Evolutionary conservation across 306 rosid genomes (phyloP).

Genomic region (Cicer bijugum): DNA sequence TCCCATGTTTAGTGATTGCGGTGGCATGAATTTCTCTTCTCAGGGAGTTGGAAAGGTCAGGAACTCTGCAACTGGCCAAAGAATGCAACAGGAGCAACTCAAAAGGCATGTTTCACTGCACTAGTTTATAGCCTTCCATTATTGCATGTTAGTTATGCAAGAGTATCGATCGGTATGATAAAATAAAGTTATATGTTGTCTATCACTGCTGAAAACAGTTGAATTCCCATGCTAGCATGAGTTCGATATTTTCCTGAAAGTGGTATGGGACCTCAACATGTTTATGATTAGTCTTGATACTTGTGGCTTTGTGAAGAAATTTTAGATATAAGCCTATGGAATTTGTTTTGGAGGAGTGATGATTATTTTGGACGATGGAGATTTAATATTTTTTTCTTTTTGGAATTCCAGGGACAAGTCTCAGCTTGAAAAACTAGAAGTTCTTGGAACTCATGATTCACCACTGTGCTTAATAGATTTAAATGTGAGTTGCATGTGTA

Average conservation of each 20-base stretch:
- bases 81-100: conserved; percentile 59
- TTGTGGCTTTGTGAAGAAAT: conserved; percentile 1
- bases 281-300: conserved; percentile 29
- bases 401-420: conserved; percentile 71
- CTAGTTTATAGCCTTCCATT: conserved; percentile 30
- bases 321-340: conserved; percentile 29
- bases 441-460: conserved; percentile 71
- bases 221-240: conserved; percentile 15
- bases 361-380: conserved; percentile 16
- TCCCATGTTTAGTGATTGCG: conserved; percentile 53
- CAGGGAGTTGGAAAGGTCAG: conserved; percentile 53
- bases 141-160: conserved; percentile 24
- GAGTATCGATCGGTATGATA: conserved; percentile 5
- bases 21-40: conserved; percentile 53
- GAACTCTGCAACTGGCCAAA: conserved; percentile 52
- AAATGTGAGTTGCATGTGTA: conserved; percentile 67
- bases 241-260: background rate
- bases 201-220: background rate
- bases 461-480: conserved; percentile 69
- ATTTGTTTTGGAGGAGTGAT: conserved; percentile 39
- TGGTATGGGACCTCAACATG: conserved; percentile 20
- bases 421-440: conserved; percentile 68
- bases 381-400: conserved; percentile 37
- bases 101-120: conserved; percentile 55
- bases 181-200: conserved; percentile 12